Conservation (phyloP, 1,139 yeast species). For the Pichiaceae sp. region DNA sequence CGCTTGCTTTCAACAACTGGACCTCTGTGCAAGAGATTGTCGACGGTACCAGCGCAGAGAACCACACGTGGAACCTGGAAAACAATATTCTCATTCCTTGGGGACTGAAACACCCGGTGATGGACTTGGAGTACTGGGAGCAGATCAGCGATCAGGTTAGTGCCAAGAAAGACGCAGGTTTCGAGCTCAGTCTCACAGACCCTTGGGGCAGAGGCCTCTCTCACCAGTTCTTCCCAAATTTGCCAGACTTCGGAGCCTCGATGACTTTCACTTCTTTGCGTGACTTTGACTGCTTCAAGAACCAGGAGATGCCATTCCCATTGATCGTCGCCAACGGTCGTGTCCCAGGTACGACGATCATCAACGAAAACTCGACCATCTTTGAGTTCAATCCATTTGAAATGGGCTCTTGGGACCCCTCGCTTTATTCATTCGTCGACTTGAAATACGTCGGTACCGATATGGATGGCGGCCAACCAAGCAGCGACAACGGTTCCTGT, state of each 20-base stretch:
- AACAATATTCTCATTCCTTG: conserved; percentile 59
- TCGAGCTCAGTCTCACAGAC: conserved; percentile 72
- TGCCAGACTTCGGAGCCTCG: conserved; percentile 50
- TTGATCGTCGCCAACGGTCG: conserved; percentile 74
- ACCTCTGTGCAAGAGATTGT: conserved; percentile 58
- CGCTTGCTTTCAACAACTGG: conserved; percentile 75
- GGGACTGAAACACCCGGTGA: conserved; percentile 29
- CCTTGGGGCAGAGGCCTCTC: conserved; percentile 88
- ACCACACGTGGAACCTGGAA: conserved; percentile 61
- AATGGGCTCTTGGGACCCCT: conserved; percentile 85
- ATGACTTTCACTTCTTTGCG: conserved; percentile 60
- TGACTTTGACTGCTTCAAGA: conserved; percentile 42
- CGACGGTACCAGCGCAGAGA: conserved; percentile 30
- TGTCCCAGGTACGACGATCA: conserved; percentile 51
- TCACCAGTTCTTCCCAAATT: conserved; percentile 60
- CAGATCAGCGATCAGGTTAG: conserved; percentile 43
- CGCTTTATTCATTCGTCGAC: conserved; percentile 58
- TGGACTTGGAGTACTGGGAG: conserved; percentile 52
- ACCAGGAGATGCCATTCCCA: conserved; percentile 75
- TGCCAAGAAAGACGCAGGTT: conserved; percentile 69
- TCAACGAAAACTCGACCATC: conserved; percentile 61
- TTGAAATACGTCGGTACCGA: conserved; percentile 66
- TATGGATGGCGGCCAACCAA: conserved; percentile 49
- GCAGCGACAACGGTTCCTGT: conserved; percentile 32
- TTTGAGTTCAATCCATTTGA: conserved; percentile 79